Evolutionary conservation across 1,139 yeast genomes (phyloP), one percentile per base, ranked within the genome.

Genomic region (Spathaspora sp.): DNA sequence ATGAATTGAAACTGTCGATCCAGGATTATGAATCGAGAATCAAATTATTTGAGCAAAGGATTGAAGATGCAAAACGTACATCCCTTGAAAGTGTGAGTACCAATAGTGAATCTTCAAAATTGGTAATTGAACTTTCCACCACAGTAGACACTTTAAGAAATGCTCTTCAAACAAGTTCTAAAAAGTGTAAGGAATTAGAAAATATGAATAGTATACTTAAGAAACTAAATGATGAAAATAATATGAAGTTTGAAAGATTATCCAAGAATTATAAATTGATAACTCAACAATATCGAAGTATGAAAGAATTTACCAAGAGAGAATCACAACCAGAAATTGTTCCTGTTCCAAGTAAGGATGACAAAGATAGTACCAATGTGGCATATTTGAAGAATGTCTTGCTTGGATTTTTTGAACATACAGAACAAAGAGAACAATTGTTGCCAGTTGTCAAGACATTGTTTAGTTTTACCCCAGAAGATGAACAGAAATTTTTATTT

Each of bases 311-410:
- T 9, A 23, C 33, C 10, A 33, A 27, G 7, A 7, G 17, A 7
- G 40, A 36, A 23, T 36, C 40, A n/a, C 26, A 36, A 17, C 20
- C 38, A 9, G 27, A 24, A 9, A 11, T 27, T 17, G 24, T 23
- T 1, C 3, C 25, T 18, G n/a, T 8, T 8, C 20, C 20, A 2
- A 15, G 31, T 13, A 17, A 16, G 24, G 40, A 25, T 15, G 26
- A 18, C n/a, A 38, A 29, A 16, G 39, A 45, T 27, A 56, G 53
- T 6, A 61, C 70, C 25, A 73, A 85, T 57, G 72, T 85, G 25
- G 89, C 93, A 16, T 93, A 93, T 61, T 76, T 90, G 45, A 88
- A 87, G 61, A 93, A 93, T 60, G 97, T 93, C 2, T 66, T 93
- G 16, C 68, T 93, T 7, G 97, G 97, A 1, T 93, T 86, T 62